phyloP scores from a whole-genome alignment of 176 grass and related monocot species.

The Hsuehochloa calcarea region DNA sequence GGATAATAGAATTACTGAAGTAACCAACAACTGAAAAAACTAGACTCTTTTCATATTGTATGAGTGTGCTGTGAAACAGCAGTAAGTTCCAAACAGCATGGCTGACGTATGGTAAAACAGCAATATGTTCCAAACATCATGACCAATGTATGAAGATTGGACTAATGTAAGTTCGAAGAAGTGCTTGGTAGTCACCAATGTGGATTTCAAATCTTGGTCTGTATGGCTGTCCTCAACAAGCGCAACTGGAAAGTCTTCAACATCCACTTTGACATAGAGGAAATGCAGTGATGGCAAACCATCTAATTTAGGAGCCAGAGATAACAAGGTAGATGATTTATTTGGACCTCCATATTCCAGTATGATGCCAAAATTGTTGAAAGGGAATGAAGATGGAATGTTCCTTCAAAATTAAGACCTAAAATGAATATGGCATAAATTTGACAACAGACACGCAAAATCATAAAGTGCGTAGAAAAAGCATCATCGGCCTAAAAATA shows the following conservation, averaged over 20 bases:
- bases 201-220: conserved; percentile 41
- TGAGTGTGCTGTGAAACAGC: not conserved
- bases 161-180: conserved; percentile 15
- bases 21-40: not conserved
- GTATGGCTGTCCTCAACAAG: conserved; percentile 49
- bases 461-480: not conserved
- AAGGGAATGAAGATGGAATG: conserved; percentile 65
- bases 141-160: conserved; percentile 7
- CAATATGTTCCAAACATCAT: conserved; percentile 11
- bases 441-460: conserved; percentile 3
- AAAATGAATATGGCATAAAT: conserved; percentile 28
- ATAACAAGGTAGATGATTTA: conserved; percentile 63
- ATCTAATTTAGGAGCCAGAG: conserved; percentile 52
- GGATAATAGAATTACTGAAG: not conserved
- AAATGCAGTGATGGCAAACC: conserved; percentile 71
- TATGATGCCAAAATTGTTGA: conserved; percentile 56
- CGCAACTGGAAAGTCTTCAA: conserved; percentile 34
- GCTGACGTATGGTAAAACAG: conserved; percentile 8
- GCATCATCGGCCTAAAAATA: not conserved
- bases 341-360: conserved; percentile 75
- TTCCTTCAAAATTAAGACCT: conserved; percentile 45
- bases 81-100: conserved; percentile 15
- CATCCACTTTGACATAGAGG: conserved; percentile 54
- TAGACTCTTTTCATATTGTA: not conserved
- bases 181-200: conserved; percentile 42